Percentiles rank a stretch among this genome's conserved stretches.
Evolutionary conservation across 2,329 filamentous ascomycete species (phyloP).

Genomic region (Trichoderma pleuroti): DNA sequence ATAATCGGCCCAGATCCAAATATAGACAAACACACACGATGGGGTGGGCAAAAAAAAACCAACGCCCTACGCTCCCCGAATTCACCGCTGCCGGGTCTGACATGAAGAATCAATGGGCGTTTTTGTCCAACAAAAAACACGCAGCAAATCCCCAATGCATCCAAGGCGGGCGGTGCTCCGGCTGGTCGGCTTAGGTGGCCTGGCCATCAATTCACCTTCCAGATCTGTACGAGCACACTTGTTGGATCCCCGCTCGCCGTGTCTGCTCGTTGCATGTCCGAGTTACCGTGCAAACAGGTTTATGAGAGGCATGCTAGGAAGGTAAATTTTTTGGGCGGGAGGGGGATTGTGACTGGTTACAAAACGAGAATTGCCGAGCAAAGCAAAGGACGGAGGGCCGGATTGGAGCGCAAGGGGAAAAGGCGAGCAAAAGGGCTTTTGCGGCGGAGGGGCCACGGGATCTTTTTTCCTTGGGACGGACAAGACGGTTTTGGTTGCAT

Average conservation of each 20-base stretch:
- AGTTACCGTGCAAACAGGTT: neutral
- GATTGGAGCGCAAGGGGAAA: neutral
- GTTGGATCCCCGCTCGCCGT: neutral
- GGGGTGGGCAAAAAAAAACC: no score
- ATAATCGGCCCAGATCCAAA: neutral
- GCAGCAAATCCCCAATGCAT: neutral
- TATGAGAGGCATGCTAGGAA: neutral
- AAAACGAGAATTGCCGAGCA: neutral
- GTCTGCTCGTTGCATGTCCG: neutral
- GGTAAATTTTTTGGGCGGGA: neutral
- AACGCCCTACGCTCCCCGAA: neutral
- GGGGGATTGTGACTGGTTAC: constrained; percentile 6
- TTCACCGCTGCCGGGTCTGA: neutral
- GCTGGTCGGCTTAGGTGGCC: neutral
- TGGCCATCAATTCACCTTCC: neutral
- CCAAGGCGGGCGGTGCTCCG: neutral
- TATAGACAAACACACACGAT: neutral
- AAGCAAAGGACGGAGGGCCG: neutral
- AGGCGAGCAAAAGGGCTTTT: neutral
- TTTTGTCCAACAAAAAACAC: neutral
- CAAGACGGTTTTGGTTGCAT: neutral
- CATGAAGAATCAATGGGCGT: neutral
- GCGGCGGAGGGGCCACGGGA: neutral
- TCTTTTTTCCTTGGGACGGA: neutral
- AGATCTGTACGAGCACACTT: neutral